Evolutionary conservation across 164 flowering plant species (phyloP), one percentile per base, ranked within the genome.

Genomic region (Kingdonia uniflora): DNA sequence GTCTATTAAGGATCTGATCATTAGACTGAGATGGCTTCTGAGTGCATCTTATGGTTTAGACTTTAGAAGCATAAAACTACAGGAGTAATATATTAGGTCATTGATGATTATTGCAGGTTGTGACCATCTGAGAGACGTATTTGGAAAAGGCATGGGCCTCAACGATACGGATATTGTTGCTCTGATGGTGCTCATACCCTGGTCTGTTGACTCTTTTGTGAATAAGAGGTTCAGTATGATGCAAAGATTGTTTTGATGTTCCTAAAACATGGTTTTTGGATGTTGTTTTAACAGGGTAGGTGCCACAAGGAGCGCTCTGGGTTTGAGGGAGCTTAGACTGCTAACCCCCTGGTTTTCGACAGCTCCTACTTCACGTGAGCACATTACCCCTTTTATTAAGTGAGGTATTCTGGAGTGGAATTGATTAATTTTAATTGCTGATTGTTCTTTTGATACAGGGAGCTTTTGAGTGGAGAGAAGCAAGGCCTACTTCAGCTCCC

Each of bases 81-180:
- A n/a, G n/a, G n/a, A n/a, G n/a, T n/a, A n/a, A n/a, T n/a, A n/a
- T n/a, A n/a, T n/a, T n/a, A n/a, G 35, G 35, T 11, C 23, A 25
- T 2, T n/a, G 43, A 42, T 66, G 39, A 52, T 66, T 56, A 6
- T 33, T 50, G 38, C 51, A 91, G 96, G 97, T 65, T 69, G 57
- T 23, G 68, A 71, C 24, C 97, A 91, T 76, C 76, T 87, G 54
- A 78, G 68, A 68, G 90, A 83, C 43, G 61, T 87, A 25, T 87
- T 91, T 46, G 75, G 74, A 51, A 65, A 91, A 29, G 8, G 11
- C 25, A 91, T 91, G 96, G 97, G 97, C 19, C 67, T 87, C 14
- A 66, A 87, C 52, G 90, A 85, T 73, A 85, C 81, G 71, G 97
- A 87, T 66, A 87, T 91, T 47, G 92, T 87, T 54, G 96, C 94